phyloP scores from a whole-genome alignment of 73 alveolate species.

The Paramecium sexaurelia region DNA sequence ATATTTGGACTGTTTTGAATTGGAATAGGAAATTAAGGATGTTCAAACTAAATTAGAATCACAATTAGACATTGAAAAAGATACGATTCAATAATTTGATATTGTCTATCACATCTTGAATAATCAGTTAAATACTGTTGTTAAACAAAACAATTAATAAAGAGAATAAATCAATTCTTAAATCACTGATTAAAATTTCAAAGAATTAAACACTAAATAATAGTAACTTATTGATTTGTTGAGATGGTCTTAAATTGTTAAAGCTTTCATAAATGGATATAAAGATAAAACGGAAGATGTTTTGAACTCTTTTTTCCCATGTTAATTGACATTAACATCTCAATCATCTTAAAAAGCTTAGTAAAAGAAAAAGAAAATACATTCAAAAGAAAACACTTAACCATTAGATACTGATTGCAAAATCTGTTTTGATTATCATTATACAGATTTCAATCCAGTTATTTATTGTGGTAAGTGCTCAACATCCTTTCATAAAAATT shows the following conservation, averaged over 20 bases:
- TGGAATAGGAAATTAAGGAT: not conserved
- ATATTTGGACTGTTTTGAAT: not conserved
- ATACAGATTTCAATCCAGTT: constrained; percentile 14
- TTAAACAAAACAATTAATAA: not conserved
- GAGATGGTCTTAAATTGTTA: not conserved
- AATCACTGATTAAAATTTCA: not conserved
- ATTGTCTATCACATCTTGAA: constrained; percentile 7
- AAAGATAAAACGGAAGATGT: not conserved
- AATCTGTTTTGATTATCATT: constrained; percentile 40
- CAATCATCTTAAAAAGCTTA: not conserved
- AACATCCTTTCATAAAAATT: constrained; percentile 38
- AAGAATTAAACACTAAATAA: not conserved
- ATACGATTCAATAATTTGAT: not conserved
- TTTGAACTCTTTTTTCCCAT: not conserved
- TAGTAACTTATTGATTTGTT: not conserved
- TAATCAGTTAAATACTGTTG: not conserved
- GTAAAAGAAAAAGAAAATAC: not conserved
- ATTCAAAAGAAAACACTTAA: not conserved
- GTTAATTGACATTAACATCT: not conserved
- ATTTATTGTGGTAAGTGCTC: constrained; percentile 13
- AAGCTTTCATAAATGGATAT: not conserved
- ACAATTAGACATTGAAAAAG: not conserved
- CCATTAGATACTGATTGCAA: constrained; percentile 51
- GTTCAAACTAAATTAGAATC: not conserved
- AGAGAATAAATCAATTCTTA: not conserved